phyloP scores from a whole-genome alignment of 495 filamentous ascomycete species.

The Parmelia sp. region DNA sequence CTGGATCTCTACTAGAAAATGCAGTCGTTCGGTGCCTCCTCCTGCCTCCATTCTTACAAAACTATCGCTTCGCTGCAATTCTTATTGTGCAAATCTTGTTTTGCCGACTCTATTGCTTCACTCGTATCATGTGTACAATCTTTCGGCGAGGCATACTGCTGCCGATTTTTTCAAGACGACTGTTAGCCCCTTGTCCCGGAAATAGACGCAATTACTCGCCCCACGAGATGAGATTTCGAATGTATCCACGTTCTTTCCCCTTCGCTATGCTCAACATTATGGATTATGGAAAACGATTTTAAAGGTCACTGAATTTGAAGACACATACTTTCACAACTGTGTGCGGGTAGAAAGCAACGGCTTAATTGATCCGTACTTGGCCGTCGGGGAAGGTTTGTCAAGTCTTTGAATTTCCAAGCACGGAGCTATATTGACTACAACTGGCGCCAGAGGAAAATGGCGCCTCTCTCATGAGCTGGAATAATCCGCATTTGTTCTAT shows the following conservation, averaged over 20 bases:
- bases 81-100: no score
- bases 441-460: not conserved
- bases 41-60: no score
- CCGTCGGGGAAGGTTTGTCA: not conserved
- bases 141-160: no score
- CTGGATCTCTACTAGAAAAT: no score
- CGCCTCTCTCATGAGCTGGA: not conserved
- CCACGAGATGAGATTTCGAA: not conserved
- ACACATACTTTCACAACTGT: not conserved
- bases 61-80: no score
- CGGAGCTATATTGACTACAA: not conserved
- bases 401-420: not conserved
- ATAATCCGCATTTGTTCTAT: not conserved
- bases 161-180: no score
- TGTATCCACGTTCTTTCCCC: not conserved
- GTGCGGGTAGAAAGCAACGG: not conserved
- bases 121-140: no score
- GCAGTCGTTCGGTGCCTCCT: no score
- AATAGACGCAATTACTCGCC: not conserved
- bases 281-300: not conserved
- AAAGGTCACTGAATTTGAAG: not conserved
- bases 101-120: no score
- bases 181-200: not conserved
- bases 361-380: not conserved
- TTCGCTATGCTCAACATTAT: not conserved